Conservation (phyloP, 139 green algal genomes). For the Chlamydomonas asymmetrica region DNA sequence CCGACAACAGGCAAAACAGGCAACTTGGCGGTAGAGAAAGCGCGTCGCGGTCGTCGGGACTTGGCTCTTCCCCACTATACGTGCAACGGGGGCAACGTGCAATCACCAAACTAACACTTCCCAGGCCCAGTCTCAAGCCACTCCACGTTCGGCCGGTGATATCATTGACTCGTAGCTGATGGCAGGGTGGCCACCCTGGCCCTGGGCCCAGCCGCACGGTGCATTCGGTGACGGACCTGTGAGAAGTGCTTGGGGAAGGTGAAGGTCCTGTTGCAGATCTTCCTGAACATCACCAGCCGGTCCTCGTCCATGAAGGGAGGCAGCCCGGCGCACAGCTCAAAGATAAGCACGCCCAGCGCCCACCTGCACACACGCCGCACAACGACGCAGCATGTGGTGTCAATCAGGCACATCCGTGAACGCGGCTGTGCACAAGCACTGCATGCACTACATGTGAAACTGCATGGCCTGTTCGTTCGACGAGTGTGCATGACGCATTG, state of each 20-base stretch:
- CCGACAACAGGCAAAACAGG: not conserved
- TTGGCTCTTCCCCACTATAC: too few species aligned
- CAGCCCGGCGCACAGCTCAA: slow-evolving; percentile 81
- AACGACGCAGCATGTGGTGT: not conserved
- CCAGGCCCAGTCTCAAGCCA: not conserved
- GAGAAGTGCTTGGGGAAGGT: slow-evolving; percentile 70
- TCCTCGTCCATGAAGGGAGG: slow-evolving; percentile 90
- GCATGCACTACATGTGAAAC: not conserved
- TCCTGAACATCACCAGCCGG: slow-evolving; percentile 81
- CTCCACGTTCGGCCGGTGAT: not conserved
- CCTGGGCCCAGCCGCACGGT: not conserved
- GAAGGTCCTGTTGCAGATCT: slow-evolving; percentile 71
- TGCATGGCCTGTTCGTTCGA: not conserved
- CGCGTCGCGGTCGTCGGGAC: too few species aligned
- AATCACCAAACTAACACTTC: not conserved
- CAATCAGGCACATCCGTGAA: too few species aligned
- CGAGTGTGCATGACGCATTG: too few species aligned
- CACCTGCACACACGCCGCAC: slow-evolving; percentile 76
- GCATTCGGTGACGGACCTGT: slow-evolving; percentile 41
- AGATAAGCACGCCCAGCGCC: slow-evolving; percentile 90
- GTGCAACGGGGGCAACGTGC: too few species aligned
- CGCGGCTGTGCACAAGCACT: not conserved
- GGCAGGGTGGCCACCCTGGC: not conserved
- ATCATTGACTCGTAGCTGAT: too few species aligned
- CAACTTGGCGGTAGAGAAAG: too few species aligned